Percentiles rank a stretch among this genome's conserved stretches.
Evolutionary conservation across 495 filamentous ascomycete genomes (phyloP).

Genomic region (Echria macrotheca): DNA sequence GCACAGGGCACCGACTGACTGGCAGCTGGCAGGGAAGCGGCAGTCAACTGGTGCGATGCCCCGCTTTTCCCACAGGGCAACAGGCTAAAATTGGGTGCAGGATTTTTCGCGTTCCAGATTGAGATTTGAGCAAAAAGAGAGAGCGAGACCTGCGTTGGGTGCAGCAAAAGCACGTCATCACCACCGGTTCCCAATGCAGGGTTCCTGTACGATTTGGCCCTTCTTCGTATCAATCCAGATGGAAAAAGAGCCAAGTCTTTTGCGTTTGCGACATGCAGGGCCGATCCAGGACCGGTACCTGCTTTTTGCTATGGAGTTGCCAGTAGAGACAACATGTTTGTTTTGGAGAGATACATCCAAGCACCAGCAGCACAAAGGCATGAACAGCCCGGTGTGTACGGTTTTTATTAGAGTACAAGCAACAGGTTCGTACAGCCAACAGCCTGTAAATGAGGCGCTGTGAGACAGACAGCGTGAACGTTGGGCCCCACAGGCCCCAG

Average conservation of each 20-base stretch:
- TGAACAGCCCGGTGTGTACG: too few species aligned
- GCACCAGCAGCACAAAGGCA: too few species aligned
- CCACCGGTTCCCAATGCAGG: conserved; percentile 4
- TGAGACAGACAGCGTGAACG: too few species aligned
- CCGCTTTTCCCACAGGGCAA: background rate
- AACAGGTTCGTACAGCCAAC: too few species aligned
- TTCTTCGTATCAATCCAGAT: background rate
- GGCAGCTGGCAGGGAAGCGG: background rate
- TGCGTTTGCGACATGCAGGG: too few species aligned
- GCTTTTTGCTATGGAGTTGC: too few species aligned
- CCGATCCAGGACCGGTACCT: too few species aligned
- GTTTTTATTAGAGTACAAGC: too few species aligned
- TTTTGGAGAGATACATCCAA: too few species aligned
- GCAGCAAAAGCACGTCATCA: conserved; percentile 4
- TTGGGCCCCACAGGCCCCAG: too few species aligned
- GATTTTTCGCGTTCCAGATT: conserved; percentile 9
- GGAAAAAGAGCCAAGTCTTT: background rate
- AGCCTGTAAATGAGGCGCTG: too few species aligned
- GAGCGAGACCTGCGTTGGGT: background rate
- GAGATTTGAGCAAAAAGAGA: background rate
- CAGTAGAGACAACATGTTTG: too few species aligned
- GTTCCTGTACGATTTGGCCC: conserved; percentile 1
- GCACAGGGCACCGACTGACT: background rate
- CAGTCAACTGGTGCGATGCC: conserved; percentile 10
- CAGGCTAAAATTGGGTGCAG: conserved; percentile 19